Evolutionary conservation across 208 protist species (phyloP).

Genomic region (Leptomonas seymouri): DNA sequence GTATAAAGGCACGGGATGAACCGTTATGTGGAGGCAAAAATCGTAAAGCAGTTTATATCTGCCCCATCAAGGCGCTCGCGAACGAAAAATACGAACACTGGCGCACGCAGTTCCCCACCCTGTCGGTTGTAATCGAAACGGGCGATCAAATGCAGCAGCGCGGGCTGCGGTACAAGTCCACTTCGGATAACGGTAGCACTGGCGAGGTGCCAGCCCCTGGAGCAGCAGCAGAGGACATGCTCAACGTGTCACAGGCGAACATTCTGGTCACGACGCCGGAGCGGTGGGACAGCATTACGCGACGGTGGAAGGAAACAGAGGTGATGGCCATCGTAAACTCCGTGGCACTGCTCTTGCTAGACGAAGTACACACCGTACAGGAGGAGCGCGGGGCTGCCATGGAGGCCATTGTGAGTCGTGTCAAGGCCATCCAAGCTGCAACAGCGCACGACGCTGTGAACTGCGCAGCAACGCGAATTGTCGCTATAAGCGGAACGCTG

Average conservation of each 20-base stretch:
- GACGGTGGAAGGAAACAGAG: constrained; percentile 85
- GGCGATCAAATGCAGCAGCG: constrained; percentile 93
- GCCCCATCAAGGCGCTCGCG: constrained; percentile 91
- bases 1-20: background rate
- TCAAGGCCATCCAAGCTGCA: constrained; percentile 70
- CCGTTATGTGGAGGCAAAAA: background rate
- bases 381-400: constrained; percentile 91
- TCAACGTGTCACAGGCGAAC: constrained; percentile 51
- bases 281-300: constrained; percentile 94
- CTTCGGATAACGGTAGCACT: constrained; percentile 73
- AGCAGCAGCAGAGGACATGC: constrained; percentile 57
- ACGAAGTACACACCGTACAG: constrained; percentile 94
- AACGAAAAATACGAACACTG: constrained; percentile 86
- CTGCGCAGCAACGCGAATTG: constrained; percentile 58
- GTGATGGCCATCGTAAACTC: constrained; percentile 73
- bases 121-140: constrained; percentile 91
- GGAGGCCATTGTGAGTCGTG: constrained; percentile 92
- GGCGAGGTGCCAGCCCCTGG: constrained; percentile 89
- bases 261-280: constrained; percentile 94
- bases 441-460: constrained; percentile 5
- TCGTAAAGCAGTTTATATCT: constrained; percentile 89
- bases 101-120: constrained; percentile 70
- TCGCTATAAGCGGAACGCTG: constrained; percentile 93
- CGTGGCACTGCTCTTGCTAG: constrained; percentile 86
- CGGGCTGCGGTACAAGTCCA: background rate